These are phyloP conservation scores for Myxozyma geophila DNA, from an alignment of 805 yeast species.

Conservation along the genomic window DNA sequence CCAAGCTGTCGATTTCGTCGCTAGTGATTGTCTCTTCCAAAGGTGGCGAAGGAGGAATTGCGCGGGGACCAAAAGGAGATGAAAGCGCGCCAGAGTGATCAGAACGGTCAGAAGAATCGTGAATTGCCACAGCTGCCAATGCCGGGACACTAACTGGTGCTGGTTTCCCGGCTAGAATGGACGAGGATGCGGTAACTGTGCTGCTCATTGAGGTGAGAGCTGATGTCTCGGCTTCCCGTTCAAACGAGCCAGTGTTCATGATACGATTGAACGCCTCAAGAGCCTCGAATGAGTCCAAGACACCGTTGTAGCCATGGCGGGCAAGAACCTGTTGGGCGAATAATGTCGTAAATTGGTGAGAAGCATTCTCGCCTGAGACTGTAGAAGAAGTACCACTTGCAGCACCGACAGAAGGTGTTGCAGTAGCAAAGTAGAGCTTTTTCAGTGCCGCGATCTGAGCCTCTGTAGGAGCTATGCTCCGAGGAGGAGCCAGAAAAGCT, in stretches of 20 bases:
- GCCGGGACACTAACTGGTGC: slow-evolving; percentile 9
- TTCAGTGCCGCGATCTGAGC: slow-evolving; percentile 1
- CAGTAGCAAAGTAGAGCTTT: slow-evolving; percentile 1
- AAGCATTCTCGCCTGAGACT: neutral
- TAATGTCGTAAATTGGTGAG: slow-evolving; percentile 16
- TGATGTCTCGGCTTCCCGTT: neutral
- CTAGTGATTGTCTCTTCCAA: neutral
- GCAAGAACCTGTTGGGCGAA: slow-evolving; percentile 29
- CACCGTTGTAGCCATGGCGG: slow-evolving; percentile 26
- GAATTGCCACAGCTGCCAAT: slow-evolving; percentile 5
- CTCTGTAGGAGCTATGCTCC: neutral
- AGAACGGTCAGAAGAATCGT: neutral
- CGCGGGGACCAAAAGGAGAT: neutral
- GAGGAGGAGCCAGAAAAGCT: neutral
- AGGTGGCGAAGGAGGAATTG: slow-evolving; percentile 27
- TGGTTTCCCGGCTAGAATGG: slow-evolving; percentile 6
- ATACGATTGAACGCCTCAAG: slow-evolving; percentile 21
- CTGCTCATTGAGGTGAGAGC: neutral
- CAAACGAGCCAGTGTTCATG: slow-evolving; percentile 2
- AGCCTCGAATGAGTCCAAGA: slow-evolving; percentile 28
- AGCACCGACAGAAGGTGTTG: neutral
- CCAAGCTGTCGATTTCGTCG: slow-evolving; percentile 8
- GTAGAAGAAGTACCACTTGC: neutral
- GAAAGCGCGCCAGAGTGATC: neutral
- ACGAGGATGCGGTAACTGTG: neutral